Percentiles rank a stretch among this genome's conserved stretches.
Evolutionary conservation across 352 stramenopile genomes (phyloP).

Genomic region (Pythium folliculosum): DNA sequence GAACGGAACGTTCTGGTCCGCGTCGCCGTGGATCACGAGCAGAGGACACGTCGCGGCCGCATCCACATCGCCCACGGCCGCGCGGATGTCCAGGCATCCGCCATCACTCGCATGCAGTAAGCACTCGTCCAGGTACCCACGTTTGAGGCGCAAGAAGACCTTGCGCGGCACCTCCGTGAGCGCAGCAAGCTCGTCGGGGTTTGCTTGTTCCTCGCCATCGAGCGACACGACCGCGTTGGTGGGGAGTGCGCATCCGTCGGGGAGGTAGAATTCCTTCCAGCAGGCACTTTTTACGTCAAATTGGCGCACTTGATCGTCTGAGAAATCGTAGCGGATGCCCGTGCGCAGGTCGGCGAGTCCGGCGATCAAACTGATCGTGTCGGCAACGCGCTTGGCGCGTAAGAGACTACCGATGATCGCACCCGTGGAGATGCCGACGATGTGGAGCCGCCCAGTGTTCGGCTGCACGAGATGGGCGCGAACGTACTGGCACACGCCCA

Average conservation of each 20-base stretch:
- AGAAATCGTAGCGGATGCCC: constrained; percentile 66
- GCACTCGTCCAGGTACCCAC: constrained; percentile 60
- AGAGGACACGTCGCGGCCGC: constrained; percentile 34
- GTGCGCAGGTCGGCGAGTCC: constrained; percentile 51
- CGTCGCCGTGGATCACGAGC: constrained; percentile 70
- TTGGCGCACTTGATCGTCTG: constrained; percentile 45
- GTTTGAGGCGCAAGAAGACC: constrained; percentile 52
- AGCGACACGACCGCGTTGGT: constrained; percentile 43
- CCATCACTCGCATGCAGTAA: constrained; percentile 7
- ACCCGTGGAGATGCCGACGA: constrained; percentile 71
- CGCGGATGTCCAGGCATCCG: constrained; percentile 45
- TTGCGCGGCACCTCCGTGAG: constrained; percentile 38
- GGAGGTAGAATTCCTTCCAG: constrained; percentile 77
- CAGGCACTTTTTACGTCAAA: constrained; percentile 42
- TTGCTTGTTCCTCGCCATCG: constrained; percentile 35
- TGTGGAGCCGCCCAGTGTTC: constrained; percentile 40
- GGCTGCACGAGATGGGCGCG: constrained; percentile 26
- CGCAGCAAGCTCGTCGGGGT: constrained; percentile 8
- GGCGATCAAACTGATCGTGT: constrained; percentile 63
- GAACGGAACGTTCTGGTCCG: constrained; percentile 62
- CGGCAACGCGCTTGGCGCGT: constrained; percentile 38
- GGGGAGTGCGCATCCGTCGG: constrained; percentile 41
- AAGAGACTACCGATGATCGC: constrained; percentile 69
- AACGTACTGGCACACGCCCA: constrained; percentile 51
- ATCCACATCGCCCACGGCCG: constrained; percentile 20